Evolutionary conservation across 768 basidiomycete species (phyloP), one percentile per base, ranked within the genome.

Genomic region (Auriscalpium vulgare): DNA sequence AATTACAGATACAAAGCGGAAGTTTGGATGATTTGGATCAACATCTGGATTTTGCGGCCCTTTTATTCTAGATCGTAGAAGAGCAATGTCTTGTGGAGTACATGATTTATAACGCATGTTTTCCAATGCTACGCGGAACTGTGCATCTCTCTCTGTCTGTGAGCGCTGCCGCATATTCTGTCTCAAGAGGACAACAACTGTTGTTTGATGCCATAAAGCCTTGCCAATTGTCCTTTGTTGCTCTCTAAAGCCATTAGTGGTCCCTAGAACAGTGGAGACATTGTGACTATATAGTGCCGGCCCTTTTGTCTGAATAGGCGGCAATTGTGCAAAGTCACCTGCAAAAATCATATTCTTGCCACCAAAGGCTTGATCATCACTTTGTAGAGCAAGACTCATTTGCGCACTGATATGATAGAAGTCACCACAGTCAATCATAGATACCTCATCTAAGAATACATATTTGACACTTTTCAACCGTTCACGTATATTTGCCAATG

Each of bases 281-380:
- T 35, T 37, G 19, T 1, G 1, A 21, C 56, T 63, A 45, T 69
- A 73, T 5, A 71, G 44, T 2, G 65, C 17, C 14, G 51, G 52
- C 40, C 55, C 29, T 29, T 34, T 13, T 17, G 38, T 23, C 62
- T 66, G 29, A 71, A 38, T 35, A 13, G 57, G 75, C 2, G 73
- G 73, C 0, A 78, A 57, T 48, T 79, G 75, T 3, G 72, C 74
- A 68, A 77, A 76, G 53, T 78, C 76, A 19, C 75, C 75, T 11
- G 75, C 74, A 56, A 77, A 67, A 17, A 77, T 71, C 45, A 78
- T 65, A 54, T 72, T 73, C 21, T 73, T 66, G 1, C 74, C 73
- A 29, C 73, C 73, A 63, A 73, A 76, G 2, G 69, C 59, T 9
- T 48, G 44, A 37, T 63, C 64, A 11, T 37, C 2, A 1, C 56